phyloP scores from a whole-genome alignment of 2,329 filamentous ascomycete genomes.

The Stromatinia cepivora region DNA sequence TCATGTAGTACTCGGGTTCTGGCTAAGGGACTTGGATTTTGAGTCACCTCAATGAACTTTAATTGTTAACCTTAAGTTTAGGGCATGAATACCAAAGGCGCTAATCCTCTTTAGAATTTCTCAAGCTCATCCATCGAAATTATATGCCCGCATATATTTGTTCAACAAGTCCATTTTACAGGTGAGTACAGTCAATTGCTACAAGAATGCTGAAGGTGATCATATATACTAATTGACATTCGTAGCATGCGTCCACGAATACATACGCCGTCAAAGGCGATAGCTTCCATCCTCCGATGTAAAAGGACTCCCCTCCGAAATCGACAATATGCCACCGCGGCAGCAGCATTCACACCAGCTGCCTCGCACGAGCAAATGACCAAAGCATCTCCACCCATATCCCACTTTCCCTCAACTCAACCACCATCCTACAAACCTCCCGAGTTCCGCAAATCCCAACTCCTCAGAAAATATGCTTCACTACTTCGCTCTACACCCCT shows the following conservation, averaged over 20 bases:
- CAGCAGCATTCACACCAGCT: conserved; percentile 50
- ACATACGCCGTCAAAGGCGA: conserved; percentile 38
- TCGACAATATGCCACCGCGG: conserved; percentile 52
- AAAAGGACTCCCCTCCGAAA: conserved; percentile 41
- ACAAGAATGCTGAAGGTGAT: not conserved
- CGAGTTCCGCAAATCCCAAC: conserved; percentile 86
- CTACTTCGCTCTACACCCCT: conserved; percentile 69
- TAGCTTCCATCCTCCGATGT: conserved; percentile 40
- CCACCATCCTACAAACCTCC: conserved; percentile 85
- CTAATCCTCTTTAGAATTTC: conserved; percentile 34
- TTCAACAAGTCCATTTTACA: conserved; percentile 21
- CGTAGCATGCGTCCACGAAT: conserved; percentile 54
- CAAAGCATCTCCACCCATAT: conserved; percentile 41
- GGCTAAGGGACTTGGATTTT: not conserved
- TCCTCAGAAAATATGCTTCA: conserved; percentile 73
- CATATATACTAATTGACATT: conserved; percentile 1
- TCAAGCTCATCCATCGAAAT: conserved; percentile 23
- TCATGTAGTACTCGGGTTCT: not conserved
- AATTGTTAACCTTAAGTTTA: not conserved
- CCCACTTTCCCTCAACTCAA: conserved; percentile 63
- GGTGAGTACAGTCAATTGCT: conserved; percentile 25
- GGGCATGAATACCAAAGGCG: conserved; percentile 3
- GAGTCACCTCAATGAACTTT: conserved; percentile 14
- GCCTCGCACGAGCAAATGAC: conserved; percentile 52
- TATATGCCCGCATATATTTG: not conserved